A percentile compares a stretch with the other conserved stretches of the same genome.
These are phyloP conservation scores for Amaranthus cruentus DNA, from an alignment of 148 eudicot species.

Conservation along the genomic window DNA sequence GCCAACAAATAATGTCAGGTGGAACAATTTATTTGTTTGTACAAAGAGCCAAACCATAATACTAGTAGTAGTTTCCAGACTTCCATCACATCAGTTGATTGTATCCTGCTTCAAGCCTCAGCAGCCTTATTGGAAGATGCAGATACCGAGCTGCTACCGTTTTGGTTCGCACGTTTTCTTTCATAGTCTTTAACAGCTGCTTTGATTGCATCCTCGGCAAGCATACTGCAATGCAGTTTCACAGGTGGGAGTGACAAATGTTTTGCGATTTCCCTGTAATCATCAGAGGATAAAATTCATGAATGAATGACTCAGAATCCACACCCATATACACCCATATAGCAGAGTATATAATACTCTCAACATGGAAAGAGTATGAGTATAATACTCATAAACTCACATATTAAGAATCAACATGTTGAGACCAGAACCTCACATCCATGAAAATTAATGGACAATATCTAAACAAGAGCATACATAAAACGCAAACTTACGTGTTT, in stretches of 20 bases:
- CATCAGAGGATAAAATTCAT: not conserved
- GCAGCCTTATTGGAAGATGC: constrained; percentile 43
- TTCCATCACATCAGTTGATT: not conserved
- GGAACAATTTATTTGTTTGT: constrained; percentile 14
- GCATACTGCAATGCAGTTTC: constrained; percentile 97
- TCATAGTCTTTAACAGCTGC: constrained; percentile 87
- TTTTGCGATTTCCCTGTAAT: constrained; percentile 86
- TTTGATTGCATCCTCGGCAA: constrained; percentile 93
- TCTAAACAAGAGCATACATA: not conserved
- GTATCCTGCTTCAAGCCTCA: constrained; percentile 36
- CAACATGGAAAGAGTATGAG: too few species aligned
- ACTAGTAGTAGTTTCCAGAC: not conserved
- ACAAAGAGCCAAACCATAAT: constrained; percentile 2
- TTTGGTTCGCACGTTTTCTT: constrained; percentile 44
- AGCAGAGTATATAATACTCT: too few species aligned
- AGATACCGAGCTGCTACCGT: constrained; percentile 2
- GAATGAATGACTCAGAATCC: not conserved
- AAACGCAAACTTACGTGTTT: constrained; percentile 60
- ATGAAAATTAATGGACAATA: not conserved
- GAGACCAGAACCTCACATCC: not conserved
- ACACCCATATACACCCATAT: too few species aligned
- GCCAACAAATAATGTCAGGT: not conserved
- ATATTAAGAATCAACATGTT: too few species aligned
- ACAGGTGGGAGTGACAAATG: constrained; percentile 92
- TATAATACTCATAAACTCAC: too few species aligned